Base-by-base conservation (phyloP, 768 basidiomycete species). In the Dacryopinax primogenitus region DNA sequence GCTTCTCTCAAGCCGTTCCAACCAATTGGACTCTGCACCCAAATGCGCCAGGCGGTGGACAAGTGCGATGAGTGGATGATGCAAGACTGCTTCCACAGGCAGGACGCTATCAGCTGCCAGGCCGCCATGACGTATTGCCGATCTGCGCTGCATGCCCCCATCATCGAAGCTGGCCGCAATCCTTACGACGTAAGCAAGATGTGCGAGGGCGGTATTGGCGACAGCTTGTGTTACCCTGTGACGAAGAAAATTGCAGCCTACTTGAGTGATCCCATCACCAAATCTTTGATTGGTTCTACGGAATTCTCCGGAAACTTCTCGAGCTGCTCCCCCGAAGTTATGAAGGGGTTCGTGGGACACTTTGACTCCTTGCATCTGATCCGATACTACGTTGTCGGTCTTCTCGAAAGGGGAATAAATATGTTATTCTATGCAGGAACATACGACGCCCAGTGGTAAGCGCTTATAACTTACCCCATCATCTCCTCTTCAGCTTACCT, bases 321-420 rank as follows among this genome's bases (percentile, higher is more conserved):
- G 4, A 71, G 78, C 7, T 89, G 87, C 76, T 83, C 83, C 0
- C 33, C 67, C 21, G 72, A 71, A 16, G 88, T 91, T 45, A 74
- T 77, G 11, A 44, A 63, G 30, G 74, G 72, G 33, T 91, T 58
- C 30, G 51, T 58, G 2, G 74, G 76, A 15, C 82, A 83, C 66
- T 75, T 85, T 70, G 88, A 90, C 73, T 77, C 15, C 79, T 82
- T 67, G 79, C 86, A 44, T 80, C 85, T 73, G 75, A 84, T 76
- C 28, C 26, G 51, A 58, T 62, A 30, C 26, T 86, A 88, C 71
- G 83, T 88, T 66, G 78, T 83, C 0, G 81, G 79, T 0, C 81
- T 92, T 37, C 81, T 92, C 9, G 88, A 92, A 66, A 81, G 88
- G n/a, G 86, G 86, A 0, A 75, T 93, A 21, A 82, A 84, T 3